phyloP scores from a whole-genome alignment of 768 basidiomycete species.

The Mycena floridula region DNA sequence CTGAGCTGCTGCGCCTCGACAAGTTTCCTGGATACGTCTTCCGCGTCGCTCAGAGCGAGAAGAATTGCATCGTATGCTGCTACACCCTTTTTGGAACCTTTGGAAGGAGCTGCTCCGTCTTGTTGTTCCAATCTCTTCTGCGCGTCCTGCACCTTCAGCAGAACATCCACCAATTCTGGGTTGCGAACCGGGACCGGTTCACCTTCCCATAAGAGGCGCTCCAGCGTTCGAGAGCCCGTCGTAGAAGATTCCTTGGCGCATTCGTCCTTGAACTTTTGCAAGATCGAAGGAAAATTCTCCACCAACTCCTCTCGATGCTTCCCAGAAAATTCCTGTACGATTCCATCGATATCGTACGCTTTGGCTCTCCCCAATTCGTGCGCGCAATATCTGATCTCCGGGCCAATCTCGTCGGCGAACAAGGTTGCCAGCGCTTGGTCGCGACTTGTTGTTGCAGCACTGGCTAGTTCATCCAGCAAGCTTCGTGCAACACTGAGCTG shows the following conservation, averaged over 20 bases:
- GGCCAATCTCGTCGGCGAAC: conserved; percentile 82
- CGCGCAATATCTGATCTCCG: conserved; percentile 88
- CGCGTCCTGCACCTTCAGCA: conserved; percentile 78
- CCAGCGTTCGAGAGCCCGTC: conserved; percentile 47
- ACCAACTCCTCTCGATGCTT: conserved; percentile 56
- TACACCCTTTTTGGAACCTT: conserved; percentile 64
- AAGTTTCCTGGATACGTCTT: conserved; percentile 74
- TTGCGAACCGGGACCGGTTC: conserved; percentile 80
- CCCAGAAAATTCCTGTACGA: conserved; percentile 58
- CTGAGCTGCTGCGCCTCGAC: conserved; percentile 72
- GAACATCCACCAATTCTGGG: conserved; percentile 85
- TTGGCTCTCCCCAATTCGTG: conserved; percentile 77
- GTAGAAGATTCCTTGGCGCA: conserved; percentile 30
- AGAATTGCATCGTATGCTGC: conserved; percentile 86
- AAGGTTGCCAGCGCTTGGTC: conserved; percentile 85
- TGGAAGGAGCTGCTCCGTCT: conserved; percentile 25
- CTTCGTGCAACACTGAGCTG: conserved; percentile 75
- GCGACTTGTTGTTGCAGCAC: conserved; percentile 58
- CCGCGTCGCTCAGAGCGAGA: conserved; percentile 82
- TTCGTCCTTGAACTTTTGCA: conserved; percentile 45
- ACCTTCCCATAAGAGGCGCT: conserved; percentile 70
- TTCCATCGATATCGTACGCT: conserved; percentile 77
- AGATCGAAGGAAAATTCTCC: conserved; percentile 50
- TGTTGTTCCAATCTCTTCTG: conserved; percentile 48
- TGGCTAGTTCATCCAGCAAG: conserved; percentile 64